phyloP scores from a whole-genome alignment of 306 rosid genomes.

The Prosopis cineraria region DNA sequence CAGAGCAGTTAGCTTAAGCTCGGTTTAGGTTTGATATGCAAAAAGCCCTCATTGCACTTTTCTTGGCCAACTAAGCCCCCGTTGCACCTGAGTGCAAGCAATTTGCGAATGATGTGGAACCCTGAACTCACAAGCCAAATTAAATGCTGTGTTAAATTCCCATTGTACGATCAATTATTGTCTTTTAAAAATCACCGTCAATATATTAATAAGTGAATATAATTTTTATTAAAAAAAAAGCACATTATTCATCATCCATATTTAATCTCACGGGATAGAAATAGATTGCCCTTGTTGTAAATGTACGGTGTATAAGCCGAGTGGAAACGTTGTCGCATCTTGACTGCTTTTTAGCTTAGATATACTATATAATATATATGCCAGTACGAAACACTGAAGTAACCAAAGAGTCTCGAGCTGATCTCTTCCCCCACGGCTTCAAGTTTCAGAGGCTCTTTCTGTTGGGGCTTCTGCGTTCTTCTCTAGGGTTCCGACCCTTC shows the following conservation, averaged over 20 bases:
- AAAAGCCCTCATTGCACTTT: neutral
- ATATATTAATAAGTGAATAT: too few species aligned
- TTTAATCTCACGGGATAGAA: neutral
- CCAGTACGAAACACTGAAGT: neutral
- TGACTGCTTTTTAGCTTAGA: neutral
- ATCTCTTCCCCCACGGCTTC: neutral
- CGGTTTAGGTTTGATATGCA: too few species aligned
- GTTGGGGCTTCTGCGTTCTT: neutral
- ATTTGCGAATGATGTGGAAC: too few species aligned
- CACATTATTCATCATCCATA: too few species aligned
- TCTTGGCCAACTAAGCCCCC: too few species aligned
- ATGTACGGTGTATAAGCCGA: neutral
- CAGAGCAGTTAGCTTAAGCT: neutral
- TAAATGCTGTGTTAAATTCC: neutral
- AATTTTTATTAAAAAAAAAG: too few species aligned
- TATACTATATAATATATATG: neutral
- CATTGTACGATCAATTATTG: neutral
- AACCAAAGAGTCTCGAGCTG: constrained; percentile 1
- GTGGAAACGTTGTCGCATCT: neutral
- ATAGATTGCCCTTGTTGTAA: neutral
- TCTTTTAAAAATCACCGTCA: neutral
- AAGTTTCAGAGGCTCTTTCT: neutral
- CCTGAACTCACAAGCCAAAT: neutral
- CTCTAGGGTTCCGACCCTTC: constrained; percentile 48
- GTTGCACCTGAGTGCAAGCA: neutral